Evolutionary conservation across 495 filamentous ascomycete genomes (phyloP), one percentile per base, ranked within the genome.

Genomic region (Tetracladium marchalianum): DNA sequence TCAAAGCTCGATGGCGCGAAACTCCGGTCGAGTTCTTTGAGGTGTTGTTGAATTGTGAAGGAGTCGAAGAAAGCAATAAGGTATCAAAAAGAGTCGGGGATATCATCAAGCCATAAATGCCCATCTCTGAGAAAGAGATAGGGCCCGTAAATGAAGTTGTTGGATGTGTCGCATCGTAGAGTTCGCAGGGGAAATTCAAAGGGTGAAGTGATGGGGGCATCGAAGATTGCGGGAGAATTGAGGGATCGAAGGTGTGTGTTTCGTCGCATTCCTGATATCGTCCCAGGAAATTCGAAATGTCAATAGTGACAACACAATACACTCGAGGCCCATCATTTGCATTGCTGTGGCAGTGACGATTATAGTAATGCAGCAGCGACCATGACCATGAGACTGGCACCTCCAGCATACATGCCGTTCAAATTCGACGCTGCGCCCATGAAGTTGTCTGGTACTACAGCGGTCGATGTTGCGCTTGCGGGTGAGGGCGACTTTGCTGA

Each of bases 341-440:
- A 34, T 13, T 13, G 31, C 38, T 3, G 27, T 41, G 41, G 16
- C 19, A 35, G 11, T 8, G 12, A 3, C 13, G 19, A 18, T 61
- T 70, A 75, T 37, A 75, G 55, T 43, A 77, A 49, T 13, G 62
- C 67, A 1, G 65, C 70, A 40, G 65, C 59, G n/a, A 68, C 54
- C 43, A 68, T 58, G 35, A 71, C 69, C 17, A 64, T 63, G 12
- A 72, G 49, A 10, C 66, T 68, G 7, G 62, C 66, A 33, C 66
- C 46, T 18, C 64, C 72, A 16, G 66, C 53, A 10, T 66, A 54
- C 35, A 63, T 60, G 1, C 62, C 58, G 40, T 59, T 60, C 9
- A 69, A 52, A n/a, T 57, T 54, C 15, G 47, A 62, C 16, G 52
- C 58, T n/a, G 58, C 57, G 39, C 52, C 60, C 52, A 60, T 64